Percentiles rank a stretch among this genome's conserved stretches.
Evolutionary conservation across 257 asterid species (phyloP).

Genomic region (Penstemon eatonii): DNA sequence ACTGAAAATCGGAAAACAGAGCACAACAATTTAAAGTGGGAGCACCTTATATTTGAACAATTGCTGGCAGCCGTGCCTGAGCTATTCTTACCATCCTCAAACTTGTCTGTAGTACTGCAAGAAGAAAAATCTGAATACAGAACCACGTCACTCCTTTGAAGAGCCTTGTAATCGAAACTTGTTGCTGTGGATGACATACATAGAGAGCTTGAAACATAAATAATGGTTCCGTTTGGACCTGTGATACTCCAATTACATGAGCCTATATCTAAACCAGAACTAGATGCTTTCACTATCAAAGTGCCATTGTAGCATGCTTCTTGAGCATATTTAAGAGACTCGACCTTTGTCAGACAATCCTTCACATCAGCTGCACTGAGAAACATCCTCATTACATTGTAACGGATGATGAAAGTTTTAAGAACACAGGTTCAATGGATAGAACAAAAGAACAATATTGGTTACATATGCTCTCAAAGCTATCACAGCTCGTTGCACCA

Average conservation of each 20-base stretch:
- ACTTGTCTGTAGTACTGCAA: conserved; percentile 26
- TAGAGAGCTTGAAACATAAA: conserved; percentile 70
- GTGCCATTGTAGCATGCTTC: conserved; percentile 86
- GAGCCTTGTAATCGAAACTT: conserved; percentile 58
- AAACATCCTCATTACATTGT: conserved; percentile 37
- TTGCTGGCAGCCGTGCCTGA: conserved; percentile 27
- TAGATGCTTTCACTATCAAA: conserved; percentile 60
- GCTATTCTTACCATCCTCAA: conserved; percentile 33
- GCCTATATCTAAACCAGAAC: conserved; percentile 94
- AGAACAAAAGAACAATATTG: background rate
- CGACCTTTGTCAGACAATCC: conserved; percentile 72
- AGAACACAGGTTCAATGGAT: background rate
- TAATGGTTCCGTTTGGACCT: conserved; percentile 58
- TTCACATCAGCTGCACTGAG: conserved; percentile 96
- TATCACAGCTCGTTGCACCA: conserved; percentile 12
- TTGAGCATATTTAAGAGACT: conserved; percentile 73
- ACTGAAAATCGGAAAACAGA: conserved; percentile 11
- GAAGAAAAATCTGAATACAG: conserved; percentile 65
- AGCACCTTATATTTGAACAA: conserved; percentile 47
- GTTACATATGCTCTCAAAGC: background rate
- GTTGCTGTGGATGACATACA: conserved; percentile 52
- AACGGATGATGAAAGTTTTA: conserved; percentile 12
- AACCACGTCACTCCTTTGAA: conserved; percentile 63
- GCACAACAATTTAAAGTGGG: conserved; percentile 16
- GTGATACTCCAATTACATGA: conserved; percentile 81